Base-by-base conservation (phyloP, 306 rosid genomes). In the Corylus avellana region DNA sequence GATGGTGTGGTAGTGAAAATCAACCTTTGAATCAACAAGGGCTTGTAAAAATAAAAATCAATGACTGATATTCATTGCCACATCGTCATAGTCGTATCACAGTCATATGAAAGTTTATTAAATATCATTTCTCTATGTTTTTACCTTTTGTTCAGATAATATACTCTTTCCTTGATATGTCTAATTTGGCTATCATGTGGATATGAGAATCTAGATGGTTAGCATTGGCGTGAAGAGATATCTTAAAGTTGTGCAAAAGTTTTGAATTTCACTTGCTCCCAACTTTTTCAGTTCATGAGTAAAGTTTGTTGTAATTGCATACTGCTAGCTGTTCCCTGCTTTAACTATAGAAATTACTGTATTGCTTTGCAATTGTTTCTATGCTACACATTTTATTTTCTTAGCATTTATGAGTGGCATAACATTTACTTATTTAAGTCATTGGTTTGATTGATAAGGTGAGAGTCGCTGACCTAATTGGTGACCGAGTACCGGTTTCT, bases 381-480 rank as follows among this genome's bases (percentile, higher is more conserved):
- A 42, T 67, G 49, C 49, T 62, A 58, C 7, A 22, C 35, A 59
- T 32, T 32, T 63, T 29, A 29, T 13, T 55, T 55, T 32, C 3
- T 35, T 13, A 32, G 44, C 7, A 20, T 64, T 35, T 64, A 37
- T 16, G 13, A 64, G 22, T 37, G 22, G 50, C 18, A n/a, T 1
- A 6, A 67, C 37, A 4, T 20, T 59, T 59, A 59, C 16, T 59
- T 79, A 53, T 81, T 81, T 77, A 85, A 86, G 71, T 70, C 16
- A 48, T 73, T 53, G 87, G 72, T 76, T 77, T 79, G 83, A 29
- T 67, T 77, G 78, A 46, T 64, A 77, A 95, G 99, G 92, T 93
- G 89, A 90, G 89, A 75, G 96, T 85, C 71, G 42, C 87, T 64
- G 98, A 90, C 79, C n/a, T 88, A 55, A 77, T 53, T 58, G 95